Conservation (phyloP, 805 yeast species). For the Spathaspora gorwiae region DNA sequence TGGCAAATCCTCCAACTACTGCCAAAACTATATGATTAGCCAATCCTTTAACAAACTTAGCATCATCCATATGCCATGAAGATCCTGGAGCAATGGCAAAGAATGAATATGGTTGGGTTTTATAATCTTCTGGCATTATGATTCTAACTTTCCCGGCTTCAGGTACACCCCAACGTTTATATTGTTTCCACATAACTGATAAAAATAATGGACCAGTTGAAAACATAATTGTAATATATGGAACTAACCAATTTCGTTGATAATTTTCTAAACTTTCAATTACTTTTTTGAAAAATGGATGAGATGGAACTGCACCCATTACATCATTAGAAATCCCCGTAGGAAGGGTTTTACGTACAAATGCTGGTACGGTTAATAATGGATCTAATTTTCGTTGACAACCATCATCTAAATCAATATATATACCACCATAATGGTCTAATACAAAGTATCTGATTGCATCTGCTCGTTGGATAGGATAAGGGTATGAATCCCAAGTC, state of each 20-base stretch:
- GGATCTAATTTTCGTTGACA: conserved; percentile 79
- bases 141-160: conserved; percentile 64
- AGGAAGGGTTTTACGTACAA: conserved; percentile 82
- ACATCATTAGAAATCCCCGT: conserved; percentile 92
- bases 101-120: conserved; percentile 55
- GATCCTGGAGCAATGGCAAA: conserved; percentile 79
- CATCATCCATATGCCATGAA: conserved; percentile 91
- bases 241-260: conserved; percentile 69
- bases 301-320: conserved; percentile 83
- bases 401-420: conserved; percentile 87
- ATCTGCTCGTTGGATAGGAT: conserved; percentile 86
- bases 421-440: conserved; percentile 82
- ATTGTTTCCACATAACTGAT: conserved; percentile 83
- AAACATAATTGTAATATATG: conserved; percentile 88
- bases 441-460: conserved; percentile 84
- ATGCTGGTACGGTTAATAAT: conserved; percentile 73
- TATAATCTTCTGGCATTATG: conserved; percentile 69
- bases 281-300: conserved; percentile 75
- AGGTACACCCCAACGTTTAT: conserved; percentile 73
- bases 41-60: conserved; percentile 66
- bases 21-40: conserved; percentile 72
- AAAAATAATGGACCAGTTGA: conserved; percentile 89
- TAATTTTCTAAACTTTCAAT: conserved; percentile 60
- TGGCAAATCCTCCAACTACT: conserved; percentile 62
- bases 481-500: conserved; percentile 73